A percentile compares a stretch with the other conserved stretches of the same genome.
Conservation (phyloP, 257 asterid species). For the Hygrophila difformis region DNA sequence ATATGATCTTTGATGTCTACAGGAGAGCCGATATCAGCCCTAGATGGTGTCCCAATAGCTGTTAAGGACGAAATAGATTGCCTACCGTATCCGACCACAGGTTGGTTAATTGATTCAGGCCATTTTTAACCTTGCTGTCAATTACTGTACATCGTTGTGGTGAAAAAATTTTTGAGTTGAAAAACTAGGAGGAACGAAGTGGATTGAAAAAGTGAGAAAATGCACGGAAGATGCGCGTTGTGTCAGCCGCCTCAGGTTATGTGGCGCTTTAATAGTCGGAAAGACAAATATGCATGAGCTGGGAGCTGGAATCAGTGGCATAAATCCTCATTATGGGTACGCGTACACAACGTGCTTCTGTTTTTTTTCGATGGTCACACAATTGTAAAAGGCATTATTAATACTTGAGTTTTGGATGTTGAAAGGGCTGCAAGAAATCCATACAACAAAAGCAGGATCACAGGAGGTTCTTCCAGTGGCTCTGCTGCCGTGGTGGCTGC, state of each 20-base stretch:
- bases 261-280: slow-evolving; percentile 86
- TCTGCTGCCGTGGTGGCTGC: slow-evolving; percentile 94
- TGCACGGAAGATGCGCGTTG: slow-evolving; percentile 68
- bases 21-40: slow-evolving; percentile 65
- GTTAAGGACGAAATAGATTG: slow-evolving; percentile 91
- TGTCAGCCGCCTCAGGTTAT: slow-evolving; percentile 57
- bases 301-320: slow-evolving; percentile 93
- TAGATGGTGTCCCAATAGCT: slow-evolving; percentile 84
- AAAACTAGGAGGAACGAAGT: slow-evolving; percentile 73
- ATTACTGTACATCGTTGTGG: not conserved
- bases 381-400: no score
- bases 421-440: slow-evolving; percentile 76
- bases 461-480: slow-evolving; percentile 97
- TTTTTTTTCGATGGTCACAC: no score
- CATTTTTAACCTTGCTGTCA: not conserved
- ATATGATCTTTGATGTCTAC: not conserved
- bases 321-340: slow-evolving; percentile 95
- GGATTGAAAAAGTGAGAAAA: slow-evolving; percentile 65
- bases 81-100: slow-evolving; percentile 87
- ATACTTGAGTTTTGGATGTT: slow-evolving; percentile 9
- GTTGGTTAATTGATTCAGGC: no score
- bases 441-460: slow-evolving; percentile 45
- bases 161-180: not conserved
- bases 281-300: slow-evolving; percentile 96
- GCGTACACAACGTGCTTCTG: no score